phyloP scores from a whole-genome alignment of 129 eudicot species.

The Daucus carota region DNA sequence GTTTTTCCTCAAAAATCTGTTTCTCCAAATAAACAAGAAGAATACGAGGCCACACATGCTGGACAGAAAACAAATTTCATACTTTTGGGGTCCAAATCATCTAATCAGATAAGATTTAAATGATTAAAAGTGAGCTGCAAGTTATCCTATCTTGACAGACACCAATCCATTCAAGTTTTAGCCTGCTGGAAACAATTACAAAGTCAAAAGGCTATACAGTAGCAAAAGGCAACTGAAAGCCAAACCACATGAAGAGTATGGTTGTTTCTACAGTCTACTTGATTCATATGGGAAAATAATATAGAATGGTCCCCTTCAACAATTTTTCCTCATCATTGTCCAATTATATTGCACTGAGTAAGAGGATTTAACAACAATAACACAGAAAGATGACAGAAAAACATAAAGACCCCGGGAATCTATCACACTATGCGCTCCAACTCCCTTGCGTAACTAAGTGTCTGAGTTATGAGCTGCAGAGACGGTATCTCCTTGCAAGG shows the following conservation, averaged over 20 bases:
- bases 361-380: not conserved
- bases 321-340: not conserved
- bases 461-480: conserved; percentile 76
- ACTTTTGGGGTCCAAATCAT: not conserved
- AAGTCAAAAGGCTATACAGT: not conserved
- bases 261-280: not conserved
- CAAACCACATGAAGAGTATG: not conserved
- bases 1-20: too few relatives aligned
- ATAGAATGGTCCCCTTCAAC: not conserved
- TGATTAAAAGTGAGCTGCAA: not conserved
- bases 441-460: conserved; percentile 89
- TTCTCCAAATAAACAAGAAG: not conserved
- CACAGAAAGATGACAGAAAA: not conserved
- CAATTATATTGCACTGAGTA: not conserved
- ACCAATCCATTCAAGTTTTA: not conserved
- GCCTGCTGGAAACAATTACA: not conserved
- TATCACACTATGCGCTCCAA: conserved; percentile 83
- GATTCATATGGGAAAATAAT: not conserved
- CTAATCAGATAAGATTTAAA: not conserved
- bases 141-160: not conserved
- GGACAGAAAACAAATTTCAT: not conserved
- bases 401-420: not conserved
- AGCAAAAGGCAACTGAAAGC: conserved; percentile 7
- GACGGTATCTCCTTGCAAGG: conserved; percentile 95
- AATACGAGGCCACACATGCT: too few relatives aligned